Evolutionary conservation across 2,329 filamentous ascomycete species (phyloP), one percentile per base, ranked within the genome.

Genomic region (Colletotrichum scovillei): DNA sequence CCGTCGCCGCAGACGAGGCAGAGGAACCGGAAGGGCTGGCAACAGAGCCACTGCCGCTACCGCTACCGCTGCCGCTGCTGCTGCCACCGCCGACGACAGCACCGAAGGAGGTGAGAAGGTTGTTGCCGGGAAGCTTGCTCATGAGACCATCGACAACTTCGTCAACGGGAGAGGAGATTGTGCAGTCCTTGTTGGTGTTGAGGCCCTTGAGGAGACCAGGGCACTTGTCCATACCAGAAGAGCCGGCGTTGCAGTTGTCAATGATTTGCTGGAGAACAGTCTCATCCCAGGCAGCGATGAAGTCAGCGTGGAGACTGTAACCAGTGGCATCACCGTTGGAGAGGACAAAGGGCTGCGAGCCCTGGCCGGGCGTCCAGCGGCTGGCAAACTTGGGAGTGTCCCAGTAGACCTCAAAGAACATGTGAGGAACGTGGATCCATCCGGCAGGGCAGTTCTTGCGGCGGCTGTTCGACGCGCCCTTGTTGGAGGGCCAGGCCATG

Each of bases 241-340:
- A 87, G 62, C 90, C 88, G 58, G 88, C 88, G 77, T 91, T 85
- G 84, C 93, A 94, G 63, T 85, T 89, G 79, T 93, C 86, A 76
- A 94, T 91, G 75, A 93, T 92, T 74, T 88, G 85, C 81, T 93
- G 91, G 63, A 94, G 90, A 58, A 88, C 86, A 32, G 84, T 81
- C 74, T 89, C 86, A 76, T 95, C 90, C 93, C 93, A 95, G 19
- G 89, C 93, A 75, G 93, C 90, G 76, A 93, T 82, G 83, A 95
- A 95, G 81, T 95, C 93, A 60, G 87, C 92, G 82, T 95, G 93
- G 73, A 88, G 88, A 77, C 90, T 90, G 84, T 89, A 94, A 69
- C 93, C 93, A 12, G 93, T 93, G 24, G 87, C 84, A 70, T 95
- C 92, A 57, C 92, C 92, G 78, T 91, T 91, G 75, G 92, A 85